Percentiles rank a stretch among this genome's conserved stretches.
Evolutionary conservation across 768 basidiomycete genomes (phyloP).

Genomic region (Mycena polygramma): DNA sequence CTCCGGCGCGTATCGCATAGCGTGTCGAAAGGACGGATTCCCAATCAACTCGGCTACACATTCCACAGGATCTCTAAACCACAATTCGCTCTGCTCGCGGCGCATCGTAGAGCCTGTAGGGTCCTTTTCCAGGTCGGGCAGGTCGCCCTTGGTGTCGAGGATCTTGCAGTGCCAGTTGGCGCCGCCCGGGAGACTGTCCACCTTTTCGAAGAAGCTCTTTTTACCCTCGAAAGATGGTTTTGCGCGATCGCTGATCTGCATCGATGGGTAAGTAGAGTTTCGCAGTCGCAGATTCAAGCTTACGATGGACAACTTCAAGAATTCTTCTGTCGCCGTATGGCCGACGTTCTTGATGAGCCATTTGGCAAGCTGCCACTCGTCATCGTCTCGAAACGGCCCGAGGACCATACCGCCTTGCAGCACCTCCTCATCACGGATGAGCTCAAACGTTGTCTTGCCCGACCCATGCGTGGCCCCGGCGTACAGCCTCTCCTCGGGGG

Average conservation of each 20-base stretch:
- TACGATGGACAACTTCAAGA: conserved; percentile 29
- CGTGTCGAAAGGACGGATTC: neutral
- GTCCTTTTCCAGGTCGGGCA: neutral
- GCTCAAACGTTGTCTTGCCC: conserved; percentile 13
- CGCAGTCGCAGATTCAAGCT: neutral
- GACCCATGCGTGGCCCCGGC: conserved; percentile 15
- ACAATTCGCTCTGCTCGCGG: neutral
- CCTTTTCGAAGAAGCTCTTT: neutral
- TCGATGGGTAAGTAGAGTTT: neutral
- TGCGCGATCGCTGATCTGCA: neutral
- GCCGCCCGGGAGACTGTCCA: conserved; percentile 2
- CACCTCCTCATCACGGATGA: conserved; percentile 14
- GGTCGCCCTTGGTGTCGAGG: neutral
- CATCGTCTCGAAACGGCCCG: conserved; percentile 41
- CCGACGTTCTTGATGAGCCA: no score
- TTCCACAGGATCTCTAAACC: conserved; percentile 11
- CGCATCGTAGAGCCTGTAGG: conserved; percentile 3
- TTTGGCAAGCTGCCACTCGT: conserved; percentile 45
- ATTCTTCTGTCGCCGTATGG: conserved; percentile 37
- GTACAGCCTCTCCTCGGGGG: neutral
- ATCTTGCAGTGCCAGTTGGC: conserved; percentile 4
- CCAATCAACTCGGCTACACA: conserved; percentile 5
- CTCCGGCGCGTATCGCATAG: conserved; percentile 40
- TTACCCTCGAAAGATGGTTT: neutral
- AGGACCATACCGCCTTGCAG: conserved; percentile 17